Evolutionary conservation across 495 filamentous ascomycete genomes (phyloP).

Genomic region (Sordaria brevicollis): DNA sequence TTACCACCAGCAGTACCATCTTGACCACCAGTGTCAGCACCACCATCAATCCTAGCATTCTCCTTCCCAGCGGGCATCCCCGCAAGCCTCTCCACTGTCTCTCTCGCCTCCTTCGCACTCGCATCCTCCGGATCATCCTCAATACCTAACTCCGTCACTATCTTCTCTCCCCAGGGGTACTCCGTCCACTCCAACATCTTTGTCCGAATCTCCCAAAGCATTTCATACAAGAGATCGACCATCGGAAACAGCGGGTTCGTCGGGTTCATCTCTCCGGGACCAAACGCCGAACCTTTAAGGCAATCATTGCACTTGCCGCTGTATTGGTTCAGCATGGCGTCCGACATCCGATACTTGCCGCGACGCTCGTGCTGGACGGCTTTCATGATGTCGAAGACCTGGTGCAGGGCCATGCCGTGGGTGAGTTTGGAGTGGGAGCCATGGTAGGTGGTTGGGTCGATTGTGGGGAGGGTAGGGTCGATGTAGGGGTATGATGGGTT

Average conservation of each 20-base stretch:
- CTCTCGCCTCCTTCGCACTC: too few species aligned
- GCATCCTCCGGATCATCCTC: too few species aligned
- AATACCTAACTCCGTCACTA: neutral
- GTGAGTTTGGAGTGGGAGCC: slow-evolving; percentile 1
- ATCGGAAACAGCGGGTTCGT: slow-evolving; percentile 7
- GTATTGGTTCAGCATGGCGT: neutral
- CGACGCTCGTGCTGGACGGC: neutral
- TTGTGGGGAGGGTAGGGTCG: neutral
- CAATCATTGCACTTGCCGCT: slow-evolving; percentile 1
- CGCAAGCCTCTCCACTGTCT: too few species aligned
- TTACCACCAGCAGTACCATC: neutral
- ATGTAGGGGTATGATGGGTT: too few species aligned
- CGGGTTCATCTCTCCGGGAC: neutral
- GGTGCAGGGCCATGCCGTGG: neutral
- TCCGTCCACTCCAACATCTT: neutral
- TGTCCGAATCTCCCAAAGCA: neutral
- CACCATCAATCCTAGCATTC: neutral
- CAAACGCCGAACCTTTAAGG: neutral
- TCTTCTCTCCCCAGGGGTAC: neutral
- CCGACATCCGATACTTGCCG: neutral
- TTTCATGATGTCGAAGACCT: neutral
- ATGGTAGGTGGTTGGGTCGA: neutral
- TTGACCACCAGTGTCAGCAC: neutral
- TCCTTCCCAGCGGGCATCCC: too few species aligned
- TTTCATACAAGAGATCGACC: slow-evolving; percentile 1